phyloP scores from a whole-genome alignment of 441 rosid species.

The Populus hybrid region DNA sequence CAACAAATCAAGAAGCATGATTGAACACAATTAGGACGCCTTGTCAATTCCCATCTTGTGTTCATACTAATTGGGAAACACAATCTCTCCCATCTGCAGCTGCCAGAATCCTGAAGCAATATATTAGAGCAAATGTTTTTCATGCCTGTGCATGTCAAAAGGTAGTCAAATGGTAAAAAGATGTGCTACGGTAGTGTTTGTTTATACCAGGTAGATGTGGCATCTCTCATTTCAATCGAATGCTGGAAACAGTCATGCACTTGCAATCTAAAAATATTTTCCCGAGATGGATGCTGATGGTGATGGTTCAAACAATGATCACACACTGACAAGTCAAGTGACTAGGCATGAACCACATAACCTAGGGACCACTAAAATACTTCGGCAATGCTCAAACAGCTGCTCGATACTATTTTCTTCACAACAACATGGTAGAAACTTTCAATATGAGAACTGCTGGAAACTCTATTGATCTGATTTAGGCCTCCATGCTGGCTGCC shows the following conservation, averaged over 20 bases:
- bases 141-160: no score
- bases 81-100: no score
- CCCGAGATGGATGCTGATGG: background rate
- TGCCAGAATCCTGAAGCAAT: no score
- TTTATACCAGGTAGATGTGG: background rate
- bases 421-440: background rate
- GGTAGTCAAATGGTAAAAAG: no score
- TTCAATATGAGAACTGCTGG: background rate
- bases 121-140: no score
- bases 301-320: background rate
- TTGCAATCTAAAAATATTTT: background rate
- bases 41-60: no score
- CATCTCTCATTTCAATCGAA: background rate
- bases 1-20: no score
- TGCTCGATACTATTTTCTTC: background rate
- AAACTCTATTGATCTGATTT: conserved; percentile 29
- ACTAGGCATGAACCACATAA: background rate
- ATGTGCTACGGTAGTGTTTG: background rate
- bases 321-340: background rate
- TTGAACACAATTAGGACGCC: no score
- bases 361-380: background rate
- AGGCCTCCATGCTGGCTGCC: conserved; percentile 56
- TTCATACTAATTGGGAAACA: no score
- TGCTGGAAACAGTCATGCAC: background rate
- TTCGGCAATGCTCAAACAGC: background rate